Conservation (phyloP, 257 asterid genomes). For the Jacaranda mimosifolia region DNA sequence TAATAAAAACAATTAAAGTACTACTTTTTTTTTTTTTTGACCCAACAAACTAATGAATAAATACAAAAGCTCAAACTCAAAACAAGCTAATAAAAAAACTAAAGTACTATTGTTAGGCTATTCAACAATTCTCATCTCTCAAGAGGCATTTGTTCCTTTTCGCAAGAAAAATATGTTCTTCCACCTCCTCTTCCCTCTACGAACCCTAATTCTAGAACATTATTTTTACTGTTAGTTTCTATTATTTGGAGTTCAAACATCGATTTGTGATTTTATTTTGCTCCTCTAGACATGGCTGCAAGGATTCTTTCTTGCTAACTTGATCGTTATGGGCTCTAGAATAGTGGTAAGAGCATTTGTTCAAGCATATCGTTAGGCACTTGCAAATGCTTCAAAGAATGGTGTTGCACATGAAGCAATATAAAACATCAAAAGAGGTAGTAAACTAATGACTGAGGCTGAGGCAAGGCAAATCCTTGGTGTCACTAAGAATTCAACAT, state of each 20-base stretch:
- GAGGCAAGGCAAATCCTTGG: conserved; percentile 88
- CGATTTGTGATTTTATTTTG: conserved; percentile 17
- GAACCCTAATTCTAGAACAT: conserved; percentile 21
- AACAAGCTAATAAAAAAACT: too few species aligned
- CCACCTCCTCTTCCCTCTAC: background rate
- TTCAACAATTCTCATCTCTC: background rate
- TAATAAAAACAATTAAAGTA: too few species aligned
- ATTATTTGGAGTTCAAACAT: conserved; percentile 35
- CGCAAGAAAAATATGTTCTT: conserved; percentile 8
- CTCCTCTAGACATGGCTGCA: conserved; percentile 56
- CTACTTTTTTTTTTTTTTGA: too few species aligned
- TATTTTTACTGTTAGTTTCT: background rate
- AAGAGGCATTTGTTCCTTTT: conserved; percentile 8
- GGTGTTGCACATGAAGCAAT: conserved; percentile 82
- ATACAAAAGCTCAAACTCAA: too few species aligned
- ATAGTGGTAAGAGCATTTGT: conserved; percentile 65
- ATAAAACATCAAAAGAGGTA: conserved; percentile 58
- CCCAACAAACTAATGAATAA: too few species aligned
- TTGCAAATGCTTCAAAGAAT: conserved; percentile 73
- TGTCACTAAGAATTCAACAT: conserved; percentile 64
- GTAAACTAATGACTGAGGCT: conserved; percentile 72
- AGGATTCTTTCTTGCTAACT: conserved; percentile 66
- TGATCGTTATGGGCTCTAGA: conserved; percentile 70
- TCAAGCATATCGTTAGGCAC: conserved; percentile 85
- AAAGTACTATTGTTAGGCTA: too few species aligned